Base-by-base conservation (phyloP, 257 asterid genomes). In the Petunia secreta region DNA sequence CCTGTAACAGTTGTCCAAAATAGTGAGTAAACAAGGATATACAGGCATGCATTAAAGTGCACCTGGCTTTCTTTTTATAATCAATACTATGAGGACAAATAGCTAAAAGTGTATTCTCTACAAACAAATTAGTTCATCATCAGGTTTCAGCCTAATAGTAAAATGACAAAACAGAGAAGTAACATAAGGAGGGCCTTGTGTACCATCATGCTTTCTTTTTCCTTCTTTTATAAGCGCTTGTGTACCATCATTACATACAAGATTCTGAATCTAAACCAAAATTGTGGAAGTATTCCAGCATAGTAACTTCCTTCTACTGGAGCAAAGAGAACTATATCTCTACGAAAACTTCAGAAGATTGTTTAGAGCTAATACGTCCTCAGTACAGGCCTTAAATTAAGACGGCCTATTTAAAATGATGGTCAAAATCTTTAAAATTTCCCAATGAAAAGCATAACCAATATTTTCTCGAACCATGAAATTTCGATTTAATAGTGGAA, bases 1-100 rank as follows among this genome's bases (percentile, higher is more conserved):
- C 80, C 97, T 94, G 87, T 75, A 75, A 65, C 75, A 62, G 55
- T 53, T 53, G 34, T 41, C 44, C 2, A 75, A 79, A 83, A 34
- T 4, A 43, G 69, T 55, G 75, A 73, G 63, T 37, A 79, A 50
- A 79, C 48, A 7, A 14, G 37, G 41, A 16, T 41, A 2, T 13
- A 74, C 44, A 43, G n/a, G 73, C 8, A 48, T 50, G 63, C 34
- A n/a, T 14, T 60, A 66, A 48, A 38, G 5, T 14, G 48, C 59
- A 63, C 3, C 63, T 48, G 46, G 37, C 0, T 64, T 78, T 48
- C 60, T 38, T 54, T 38, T n/a, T 55, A 41, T 58, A 76, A 59
- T 36, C 55, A 77, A 43, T 41, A 43, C 14, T 25, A 59, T 37
- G 1, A 71, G 44, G 44, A 5, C 11, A 50, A 3, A 34, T 5